phyloP scores from a whole-genome alignment of 257 asterid genomes.

The Primulina eburnea region DNA sequence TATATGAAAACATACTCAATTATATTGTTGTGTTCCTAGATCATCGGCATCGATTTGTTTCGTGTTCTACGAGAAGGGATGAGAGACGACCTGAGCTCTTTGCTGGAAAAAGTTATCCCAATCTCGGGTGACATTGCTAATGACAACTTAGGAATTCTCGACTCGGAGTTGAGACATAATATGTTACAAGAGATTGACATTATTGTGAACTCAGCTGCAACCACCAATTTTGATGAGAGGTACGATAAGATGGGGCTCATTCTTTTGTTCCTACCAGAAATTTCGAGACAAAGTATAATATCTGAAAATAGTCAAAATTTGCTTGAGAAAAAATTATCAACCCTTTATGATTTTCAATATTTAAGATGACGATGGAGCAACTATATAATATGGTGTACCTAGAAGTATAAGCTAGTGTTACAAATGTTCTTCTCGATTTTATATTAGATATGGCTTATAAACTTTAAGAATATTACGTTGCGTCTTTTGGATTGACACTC shows the following conservation, averaged over 20 bases:
- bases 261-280: not conserved
- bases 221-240: slow-evolving; percentile 49
- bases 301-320: too few species aligned
- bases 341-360: too few species aligned
- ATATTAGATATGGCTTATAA: too few species aligned
- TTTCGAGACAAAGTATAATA: not conserved
- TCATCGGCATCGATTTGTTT: slow-evolving; percentile 36
- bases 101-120: slow-evolving; percentile 29
- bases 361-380: too few species aligned
- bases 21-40: slow-evolving; percentile 18
- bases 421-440: too few species aligned
- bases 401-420: too few species aligned
- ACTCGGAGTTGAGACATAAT: slow-evolving; percentile 22
- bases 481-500: too few species aligned
- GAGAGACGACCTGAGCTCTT: slow-evolving; percentile 19
- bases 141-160: slow-evolving; percentile 35
- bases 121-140: slow-evolving; percentile 35
- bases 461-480: too few species aligned
- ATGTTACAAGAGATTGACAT: slow-evolving; percentile 43
- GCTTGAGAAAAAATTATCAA: too few species aligned
- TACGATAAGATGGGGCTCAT: not conserved
- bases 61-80: slow-evolving; percentile 33
- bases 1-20: too few species aligned
- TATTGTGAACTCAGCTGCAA: slow-evolving; percentile 64
- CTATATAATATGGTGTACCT: too few species aligned